phyloP scores from a whole-genome alignment of 768 basidiomycete genomes.

The Amanita exitialis region DNA sequence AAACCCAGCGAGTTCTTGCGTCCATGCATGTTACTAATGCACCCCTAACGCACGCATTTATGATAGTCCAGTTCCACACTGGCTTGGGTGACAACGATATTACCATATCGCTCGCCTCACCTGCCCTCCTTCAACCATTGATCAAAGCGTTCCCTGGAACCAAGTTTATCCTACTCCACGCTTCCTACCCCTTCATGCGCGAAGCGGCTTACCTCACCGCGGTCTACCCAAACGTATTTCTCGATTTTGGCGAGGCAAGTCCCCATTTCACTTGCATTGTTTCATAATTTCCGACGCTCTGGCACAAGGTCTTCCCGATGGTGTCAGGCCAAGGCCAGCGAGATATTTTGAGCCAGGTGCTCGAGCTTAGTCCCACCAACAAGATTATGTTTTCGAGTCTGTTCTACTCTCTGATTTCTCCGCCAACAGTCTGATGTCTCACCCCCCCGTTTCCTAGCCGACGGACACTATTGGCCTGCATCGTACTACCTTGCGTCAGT shows the following conservation, averaged over 20 bases:
- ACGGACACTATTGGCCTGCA: slow-evolving; percentile 73
- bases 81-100: slow-evolving; percentile 75
- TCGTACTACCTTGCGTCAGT: slow-evolving; percentile 57
- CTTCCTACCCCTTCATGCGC: slow-evolving; percentile 69
- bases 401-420: slow-evolving; percentile 12
- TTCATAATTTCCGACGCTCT: background rate
- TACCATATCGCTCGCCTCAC: slow-evolving; percentile 43
- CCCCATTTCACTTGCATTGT: background rate
- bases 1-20: slow-evolving; percentile 43
- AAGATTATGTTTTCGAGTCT: slow-evolving; percentile 78
- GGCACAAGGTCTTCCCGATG: slow-evolving; percentile 47
- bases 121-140: slow-evolving; percentile 57
- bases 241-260: slow-evolving; percentile 66
- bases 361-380: slow-evolving; percentile 67
- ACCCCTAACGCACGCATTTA: background rate
- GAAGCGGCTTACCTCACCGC: slow-evolving; percentile 73
- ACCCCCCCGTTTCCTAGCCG: slow-evolving; percentile 24
- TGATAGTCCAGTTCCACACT: slow-evolving; percentile 83
- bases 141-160: slow-evolving; percentile 55
- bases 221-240: slow-evolving; percentile 62
- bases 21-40: background rate
- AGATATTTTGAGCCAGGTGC: slow-evolving; percentile 44
- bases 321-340: slow-evolving; percentile 57
- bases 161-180: slow-evolving; percentile 59
- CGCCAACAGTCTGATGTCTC: background rate